Evolutionary conservation across 2,329 filamentous ascomycete genomes (phyloP).

Genomic region (Zalaria obscura): DNA sequence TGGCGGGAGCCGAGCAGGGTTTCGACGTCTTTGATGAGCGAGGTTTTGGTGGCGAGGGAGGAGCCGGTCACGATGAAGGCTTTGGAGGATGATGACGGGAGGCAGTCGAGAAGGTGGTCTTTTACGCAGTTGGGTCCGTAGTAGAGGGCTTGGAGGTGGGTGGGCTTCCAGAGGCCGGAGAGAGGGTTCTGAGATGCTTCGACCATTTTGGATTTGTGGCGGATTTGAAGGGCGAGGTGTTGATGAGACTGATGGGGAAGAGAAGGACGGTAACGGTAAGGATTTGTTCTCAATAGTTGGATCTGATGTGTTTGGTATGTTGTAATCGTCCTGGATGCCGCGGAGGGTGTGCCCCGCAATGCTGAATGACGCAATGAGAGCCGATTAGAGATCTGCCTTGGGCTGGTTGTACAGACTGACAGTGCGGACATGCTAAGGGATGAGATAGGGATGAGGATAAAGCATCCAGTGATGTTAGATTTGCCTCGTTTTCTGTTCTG

Average conservation of each 20-base stretch:
- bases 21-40: slow-evolving; percentile 37
- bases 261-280: neutral
- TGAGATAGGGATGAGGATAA: no score
- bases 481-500: no score
- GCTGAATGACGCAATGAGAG: neutral
- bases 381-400: neutral
- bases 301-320: neutral
- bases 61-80: slow-evolving; percentile 43
- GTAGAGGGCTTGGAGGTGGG: slow-evolving; percentile 33
- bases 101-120: slow-evolving; percentile 30
- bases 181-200: slow-evolving; percentile 30
- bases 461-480: no score
- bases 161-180: slow-evolving; percentile 36
- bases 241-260: neutral
- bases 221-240: slow-evolving; percentile 4
- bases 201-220: slow-evolving; percentile 24
- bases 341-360: neutral
- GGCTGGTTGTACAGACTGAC: no score
- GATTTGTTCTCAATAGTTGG: neutral
- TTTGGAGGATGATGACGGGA: slow-evolving; percentile 32
- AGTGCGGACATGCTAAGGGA: no score
- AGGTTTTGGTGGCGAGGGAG: slow-evolving; percentile 40
- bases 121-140: slow-evolving; percentile 35
- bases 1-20: slow-evolving; percentile 30
- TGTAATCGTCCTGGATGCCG: neutral